phyloP scores from a whole-genome alignment of 2,329 filamentous ascomycete species.

The Dactylonectria macrodidyma region DNA sequence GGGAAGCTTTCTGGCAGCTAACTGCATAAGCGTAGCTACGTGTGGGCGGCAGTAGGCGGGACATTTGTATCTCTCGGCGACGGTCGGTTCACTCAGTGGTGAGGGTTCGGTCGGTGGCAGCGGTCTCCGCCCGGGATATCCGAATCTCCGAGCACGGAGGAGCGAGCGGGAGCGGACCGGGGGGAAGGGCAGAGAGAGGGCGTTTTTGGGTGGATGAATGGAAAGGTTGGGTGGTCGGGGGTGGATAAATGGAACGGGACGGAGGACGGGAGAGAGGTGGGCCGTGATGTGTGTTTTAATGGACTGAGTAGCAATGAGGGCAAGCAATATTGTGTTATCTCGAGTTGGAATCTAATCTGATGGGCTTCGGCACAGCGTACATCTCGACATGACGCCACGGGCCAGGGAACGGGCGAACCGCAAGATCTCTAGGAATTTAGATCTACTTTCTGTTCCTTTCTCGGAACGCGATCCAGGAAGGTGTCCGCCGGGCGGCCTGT shows the following conservation, averaged over 20 bases:
- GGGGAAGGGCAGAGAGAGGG: not conserved
- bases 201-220: conserved; percentile 20
- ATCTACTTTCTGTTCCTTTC: not conserved
- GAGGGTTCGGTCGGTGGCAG: conserved; percentile 15
- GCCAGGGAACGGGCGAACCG: not conserved
- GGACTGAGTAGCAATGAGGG: conserved; percentile 13
- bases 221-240: conserved; percentile 5
- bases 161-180: conserved; percentile 5
- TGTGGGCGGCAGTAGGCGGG: not conserved
- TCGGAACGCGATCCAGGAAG: conserved; percentile 24
- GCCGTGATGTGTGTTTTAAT: conserved; percentile 20
- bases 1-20: not conserved
- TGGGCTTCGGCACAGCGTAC: not conserved
- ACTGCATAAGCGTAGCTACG: not conserved
- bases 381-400: not conserved
- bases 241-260: conserved; percentile 39
- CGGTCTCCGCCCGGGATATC: conserved; percentile 37
- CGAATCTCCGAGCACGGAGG: conserved; percentile 42
- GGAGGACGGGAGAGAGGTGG: conserved; percentile 24
- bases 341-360: conserved; percentile 10
- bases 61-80: not conserved
- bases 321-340: not conserved
- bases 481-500: conserved; percentile 28
- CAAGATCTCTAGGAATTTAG: conserved; percentile 21
- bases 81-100: not conserved